phyloP scores from a whole-genome alignment of 768 basidiomycete genomes.

The Rossbeevera mucosa region DNA sequence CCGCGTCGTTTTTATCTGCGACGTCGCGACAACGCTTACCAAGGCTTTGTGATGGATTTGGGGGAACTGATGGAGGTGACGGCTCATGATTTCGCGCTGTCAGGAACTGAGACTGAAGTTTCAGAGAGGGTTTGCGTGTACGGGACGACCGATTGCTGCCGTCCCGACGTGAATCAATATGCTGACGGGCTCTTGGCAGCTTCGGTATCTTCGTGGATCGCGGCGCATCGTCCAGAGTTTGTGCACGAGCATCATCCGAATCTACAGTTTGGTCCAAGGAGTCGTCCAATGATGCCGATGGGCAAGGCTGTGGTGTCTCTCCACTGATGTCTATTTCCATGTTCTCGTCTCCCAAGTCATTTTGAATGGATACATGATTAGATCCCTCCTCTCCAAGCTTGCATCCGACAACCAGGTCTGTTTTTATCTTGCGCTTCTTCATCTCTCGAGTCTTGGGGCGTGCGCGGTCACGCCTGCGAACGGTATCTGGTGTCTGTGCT shows the following conservation, averaged over 20 bases:
- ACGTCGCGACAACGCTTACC: constrained; percentile 28
- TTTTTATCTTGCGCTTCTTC: constrained; percentile 47
- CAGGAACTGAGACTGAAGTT: constrained; percentile 22
- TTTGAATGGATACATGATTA: constrained; percentile 48
- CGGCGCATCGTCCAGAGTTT: background rate
- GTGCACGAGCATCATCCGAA: constrained; percentile 8
- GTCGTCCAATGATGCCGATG: constrained; percentile 14
- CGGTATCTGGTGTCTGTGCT: constrained; percentile 9
- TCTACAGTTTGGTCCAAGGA: constrained; percentile 12
- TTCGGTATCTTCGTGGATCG: constrained; percentile 5
- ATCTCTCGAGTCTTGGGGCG: constrained; percentile 52
- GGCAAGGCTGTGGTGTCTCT: constrained; percentile 28
- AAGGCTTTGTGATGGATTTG: constrained; percentile 16
- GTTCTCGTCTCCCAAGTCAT: constrained; percentile 58
- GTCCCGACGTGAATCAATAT: constrained; percentile 8
- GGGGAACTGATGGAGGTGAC: constrained; percentile 5
- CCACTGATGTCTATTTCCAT: constrained; percentile 53
- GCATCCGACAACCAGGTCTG: constrained; percentile 31
- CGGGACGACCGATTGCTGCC: constrained; percentile 15
- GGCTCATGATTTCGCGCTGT: constrained; percentile 7
- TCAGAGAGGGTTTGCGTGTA: constrained; percentile 30
- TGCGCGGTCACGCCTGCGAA: constrained; percentile 38
- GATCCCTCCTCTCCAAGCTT: constrained; percentile 26
- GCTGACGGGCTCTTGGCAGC: constrained; percentile 1
- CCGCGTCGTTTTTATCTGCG: constrained; percentile 13